Evolutionary conservation across 2,329 filamentous ascomycete species (phyloP), one percentile per base, ranked within the genome.

Genomic region (Aspergillus flavus): DNA sequence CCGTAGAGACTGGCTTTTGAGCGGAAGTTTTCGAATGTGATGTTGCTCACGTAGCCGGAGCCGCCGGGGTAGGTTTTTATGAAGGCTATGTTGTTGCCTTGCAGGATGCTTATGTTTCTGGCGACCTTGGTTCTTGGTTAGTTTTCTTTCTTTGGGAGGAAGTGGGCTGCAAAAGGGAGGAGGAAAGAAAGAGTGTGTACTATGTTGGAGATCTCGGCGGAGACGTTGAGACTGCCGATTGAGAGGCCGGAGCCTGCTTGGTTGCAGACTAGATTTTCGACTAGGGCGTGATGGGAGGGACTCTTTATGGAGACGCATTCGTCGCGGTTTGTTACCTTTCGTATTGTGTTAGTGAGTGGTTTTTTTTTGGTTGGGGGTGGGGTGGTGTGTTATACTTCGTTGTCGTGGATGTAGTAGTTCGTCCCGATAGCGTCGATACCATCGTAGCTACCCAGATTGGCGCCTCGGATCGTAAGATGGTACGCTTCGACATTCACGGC

Each of bases 21-120:
- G 1, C 70, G 69, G 57, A 73, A 73, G 52, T 71, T 72, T 4
- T 74, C 71, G 54, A 78, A 79, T 0, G 72, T 70, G 6, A 74
- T 66, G 57, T 79, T 73, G 28, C 69, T 75, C 21, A 79, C 76
- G 56, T 77, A 78, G 28, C 76, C 76, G 0, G 73, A 75, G 16
- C 77, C 77, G 4, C 77, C 77, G 0, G 77, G 77, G 61, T 74
- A 79, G 11, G 77, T 78, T 61, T 79, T 79, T 66, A 79, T 79
- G 59, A 79, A 77, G 19, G 73, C 67, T 30, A 79, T 76, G 52
- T 78, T 73, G 56, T 73, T 79, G 4, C 73, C 75, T 58, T 84
- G 70, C 19, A 76, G 73, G 23, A 76, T 73, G 48, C 70, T 74
- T 43, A 79, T 78, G 45, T 79, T 79, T 16, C 71, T 68, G 11